Base-by-base conservation (phyloP, 2,329 filamentous ascomycete genomes). In the Magnaporthiopsis incrustans region DNA sequence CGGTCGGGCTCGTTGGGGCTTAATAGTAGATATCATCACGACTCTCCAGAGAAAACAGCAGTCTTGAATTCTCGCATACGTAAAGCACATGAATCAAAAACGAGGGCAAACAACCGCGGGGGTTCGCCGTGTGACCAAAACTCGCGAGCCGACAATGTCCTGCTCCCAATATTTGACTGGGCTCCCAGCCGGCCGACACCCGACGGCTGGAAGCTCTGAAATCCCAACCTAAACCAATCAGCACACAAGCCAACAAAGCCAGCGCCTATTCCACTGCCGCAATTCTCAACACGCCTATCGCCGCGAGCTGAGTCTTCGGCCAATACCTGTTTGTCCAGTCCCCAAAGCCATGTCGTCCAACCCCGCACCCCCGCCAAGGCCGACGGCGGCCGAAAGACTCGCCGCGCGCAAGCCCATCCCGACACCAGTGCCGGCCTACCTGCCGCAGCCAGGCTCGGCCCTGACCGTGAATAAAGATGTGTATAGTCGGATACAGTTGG, bases 401-500 rank as follows among this genome's bases (percentile, higher is more conserved):
- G 57, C 30, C 22, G 53, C 56, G 11, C 62, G 62, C 30, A 44
- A 63, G 56, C 62, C 62, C 11, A 56, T 64, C 57, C 62, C 62
- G 12, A 33, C 60, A 26, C 62, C 62, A 2, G 56, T 60, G 22
- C 62, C 62, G 25, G 62, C 57, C 22, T 64, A 64, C 50, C 62
- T 64, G 6, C 57, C 62, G 26, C 33, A 60, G 8, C 26, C 62
- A 7, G 62, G 62, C 32, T 64, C 62, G 11, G 33, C 26, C 10
- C 30, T 64, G 38, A 75, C 74, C 0, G 78, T 82, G 12, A 76
- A 83, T 68, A 74, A 74, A 62, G 65, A 68, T 3, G 67, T 79
- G 8, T 91, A 95, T 76, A 80, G 86, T 4, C 79, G 84, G 2
- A 84, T 94, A 26, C 84, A 86, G 53, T 66, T 73, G 4, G 78